phyloP scores from a whole-genome alignment of 768 basidiomycete species.

The Lyophyllum shimeji region DNA sequence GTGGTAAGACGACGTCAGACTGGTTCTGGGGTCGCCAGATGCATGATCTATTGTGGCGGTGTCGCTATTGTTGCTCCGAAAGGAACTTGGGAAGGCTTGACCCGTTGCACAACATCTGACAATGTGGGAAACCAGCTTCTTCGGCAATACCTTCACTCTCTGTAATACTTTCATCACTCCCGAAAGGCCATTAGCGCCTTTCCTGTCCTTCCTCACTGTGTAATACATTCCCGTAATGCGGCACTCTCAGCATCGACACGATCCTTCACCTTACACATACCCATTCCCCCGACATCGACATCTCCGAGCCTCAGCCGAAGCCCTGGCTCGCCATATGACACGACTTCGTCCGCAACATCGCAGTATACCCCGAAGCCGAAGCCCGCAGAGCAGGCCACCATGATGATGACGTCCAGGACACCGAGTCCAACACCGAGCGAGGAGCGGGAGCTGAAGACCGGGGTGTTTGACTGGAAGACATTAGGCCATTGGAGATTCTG shows the following conservation, averaged over 20 bases:
- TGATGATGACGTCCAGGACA: constrained; percentile 35
- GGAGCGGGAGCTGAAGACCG: constrained; percentile 38
- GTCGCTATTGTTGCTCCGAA: no score
- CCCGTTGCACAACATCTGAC: background rate
- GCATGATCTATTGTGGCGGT: no score
- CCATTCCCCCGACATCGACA: constrained; percentile 8
- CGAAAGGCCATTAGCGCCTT: background rate
- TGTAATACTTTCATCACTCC: background rate
- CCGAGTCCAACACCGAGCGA: constrained; percentile 71
- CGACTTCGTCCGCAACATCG: background rate
- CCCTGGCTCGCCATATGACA: background rate
- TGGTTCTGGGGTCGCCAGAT: no score
- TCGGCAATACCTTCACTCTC: background rate
- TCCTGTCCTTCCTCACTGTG: background rate
- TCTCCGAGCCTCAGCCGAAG: background rate
- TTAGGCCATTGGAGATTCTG: constrained; percentile 48
- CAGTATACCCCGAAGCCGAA: constrained; percentile 8
- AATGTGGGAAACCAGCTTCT: background rate
- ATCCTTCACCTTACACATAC: constrained; percentile 11
- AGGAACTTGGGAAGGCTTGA: no score
- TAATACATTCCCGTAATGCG: background rate
- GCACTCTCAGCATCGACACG: background rate
- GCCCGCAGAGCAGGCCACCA: constrained; percentile 15
- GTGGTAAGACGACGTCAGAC: no score
- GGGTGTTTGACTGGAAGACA: constrained; percentile 45